These are phyloP conservation scores for Phyllostachys edulis DNA, from an alignment of 176 grass and related monocot species.

Conservation along the genomic window DNA sequence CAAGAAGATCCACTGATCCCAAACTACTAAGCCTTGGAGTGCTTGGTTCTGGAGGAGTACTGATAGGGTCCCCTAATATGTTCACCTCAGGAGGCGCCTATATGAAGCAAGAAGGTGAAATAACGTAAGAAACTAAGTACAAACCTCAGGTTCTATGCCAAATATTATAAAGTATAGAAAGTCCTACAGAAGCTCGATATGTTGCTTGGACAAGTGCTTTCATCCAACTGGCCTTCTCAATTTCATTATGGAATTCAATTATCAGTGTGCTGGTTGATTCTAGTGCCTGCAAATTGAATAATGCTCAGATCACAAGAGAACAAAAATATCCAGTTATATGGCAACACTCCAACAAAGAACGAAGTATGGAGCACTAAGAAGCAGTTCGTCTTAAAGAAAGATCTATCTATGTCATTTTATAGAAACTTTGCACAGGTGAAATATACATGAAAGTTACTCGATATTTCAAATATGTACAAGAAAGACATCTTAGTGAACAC, in stretches of 20 bases:
- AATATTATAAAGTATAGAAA: conserved; percentile 37
- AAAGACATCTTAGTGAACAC: neutral
- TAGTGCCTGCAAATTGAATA: conserved; percentile 73
- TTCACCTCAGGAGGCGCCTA: conserved; percentile 78
- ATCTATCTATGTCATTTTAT: neutral
- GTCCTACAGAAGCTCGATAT: conserved; percentile 85
- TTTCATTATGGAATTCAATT: conserved; percentile 73
- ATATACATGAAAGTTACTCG: neutral
- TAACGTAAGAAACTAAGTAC: conserved; percentile 18
- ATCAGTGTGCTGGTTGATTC: conserved; percentile 86
- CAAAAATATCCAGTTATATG: neutral
- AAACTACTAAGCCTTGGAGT: conserved; percentile 63
- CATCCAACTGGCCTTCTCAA: conserved; percentile 77
- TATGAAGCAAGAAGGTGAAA: conserved; percentile 21
- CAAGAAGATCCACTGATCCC: conserved; percentile 81
- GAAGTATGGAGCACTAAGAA: neutral
- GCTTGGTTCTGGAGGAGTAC: conserved; percentile 47
- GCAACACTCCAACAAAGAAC: conserved; percentile 8
- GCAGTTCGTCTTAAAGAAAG: neutral
- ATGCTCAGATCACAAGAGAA: conserved; percentile 27
- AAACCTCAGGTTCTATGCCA: neutral
- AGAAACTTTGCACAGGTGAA: neutral
- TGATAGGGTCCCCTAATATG: conserved; percentile 69
- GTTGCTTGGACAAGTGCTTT: conserved; percentile 83
- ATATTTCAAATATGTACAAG: neutral